phyloP scores from a whole-genome alignment of 2,329 filamentous ascomycete genomes.

The Cladophialophora immunda region DNA sequence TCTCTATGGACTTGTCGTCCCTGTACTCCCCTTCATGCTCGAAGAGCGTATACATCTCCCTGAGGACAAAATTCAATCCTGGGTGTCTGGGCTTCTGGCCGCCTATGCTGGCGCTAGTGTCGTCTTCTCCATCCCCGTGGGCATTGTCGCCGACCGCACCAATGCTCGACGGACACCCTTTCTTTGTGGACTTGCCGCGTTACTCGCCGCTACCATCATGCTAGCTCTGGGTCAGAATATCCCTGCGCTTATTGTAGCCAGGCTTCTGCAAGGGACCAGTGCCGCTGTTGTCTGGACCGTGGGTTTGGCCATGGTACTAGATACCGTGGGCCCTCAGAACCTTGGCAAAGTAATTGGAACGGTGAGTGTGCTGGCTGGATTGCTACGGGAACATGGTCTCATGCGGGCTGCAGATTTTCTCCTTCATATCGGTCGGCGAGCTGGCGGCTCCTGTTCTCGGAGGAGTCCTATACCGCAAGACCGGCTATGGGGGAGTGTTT shows the following conservation, averaged over 20 bases:
- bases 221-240: conserved; percentile 62
- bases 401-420: conserved; percentile 57
- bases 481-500: conserved; percentile 68
- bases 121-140: conserved; percentile 61
- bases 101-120: conserved; percentile 64
- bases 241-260: conserved; percentile 59
- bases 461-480: conserved; percentile 67
- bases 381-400: background rate
- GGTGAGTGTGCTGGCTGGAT: conserved; percentile 45
- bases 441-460: conserved; percentile 67
- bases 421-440: conserved; percentile 66
- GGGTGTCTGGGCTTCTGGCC: conserved; percentile 63
- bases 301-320: conserved; percentile 65
- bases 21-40: conserved; percentile 67
- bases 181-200: conserved; percentile 61
- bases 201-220: conserved; percentile 64
- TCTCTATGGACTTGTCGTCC: conserved; percentile 67
- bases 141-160: conserved; percentile 64
- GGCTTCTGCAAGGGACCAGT: conserved; percentile 66
- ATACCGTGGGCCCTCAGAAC: conserved; percentile 65
- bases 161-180: conserved; percentile 66
- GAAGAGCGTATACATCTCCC: conserved; percentile 60
- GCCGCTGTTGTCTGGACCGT: conserved; percentile 68
- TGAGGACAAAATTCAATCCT: conserved; percentile 58
- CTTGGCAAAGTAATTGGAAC: conserved; percentile 70